A percentile compares a stretch with the other conserved stretches of the same genome.
Conservation (phyloP, 176 grass and related monocot genomes). For the Eragrostis curvula region DNA sequence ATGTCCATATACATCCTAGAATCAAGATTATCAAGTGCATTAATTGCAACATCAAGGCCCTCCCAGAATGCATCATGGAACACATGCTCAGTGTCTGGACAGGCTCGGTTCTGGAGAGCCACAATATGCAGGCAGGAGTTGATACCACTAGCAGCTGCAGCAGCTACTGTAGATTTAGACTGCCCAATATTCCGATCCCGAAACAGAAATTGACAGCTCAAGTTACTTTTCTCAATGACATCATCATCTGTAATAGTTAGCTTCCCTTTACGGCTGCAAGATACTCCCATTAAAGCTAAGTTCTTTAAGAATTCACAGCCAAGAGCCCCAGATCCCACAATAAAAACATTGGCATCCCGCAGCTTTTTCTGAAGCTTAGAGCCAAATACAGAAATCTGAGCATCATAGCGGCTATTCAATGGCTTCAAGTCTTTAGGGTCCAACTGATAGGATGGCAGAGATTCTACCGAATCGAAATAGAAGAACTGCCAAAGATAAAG, state of each 20-base stretch:
- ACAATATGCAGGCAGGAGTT: constrained; percentile 64
- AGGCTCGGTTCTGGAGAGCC: constrained; percentile 79
- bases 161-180: constrained; percentile 67
- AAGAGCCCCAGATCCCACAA: constrained; percentile 83
- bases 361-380: constrained; percentile 84
- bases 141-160: constrained; percentile 57
- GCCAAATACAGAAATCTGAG: constrained; percentile 87
- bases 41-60: constrained; percentile 65
- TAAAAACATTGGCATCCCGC: constrained; percentile 71
- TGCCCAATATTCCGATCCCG: constrained; percentile 78
- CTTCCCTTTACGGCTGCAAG: constrained; percentile 64
- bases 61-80: constrained; percentile 84
- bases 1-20: constrained; percentile 82
- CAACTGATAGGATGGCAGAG: constrained; percentile 66
- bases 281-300: constrained; percentile 83
- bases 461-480: constrained; percentile 81
- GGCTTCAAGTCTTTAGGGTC: constrained; percentile 70
- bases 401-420: constrained; percentile 72
- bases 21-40: constrained; percentile 82
- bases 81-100: constrained; percentile 72
- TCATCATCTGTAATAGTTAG: constrained; percentile 86
- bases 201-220: constrained; percentile 79
- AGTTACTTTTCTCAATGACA: constrained; percentile 84
- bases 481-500: constrained; percentile 62
- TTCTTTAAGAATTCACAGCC: constrained; percentile 94